These are phyloP conservation scores for Plasmodium coatneyi DNA, from an alignment of 169 alveolate species.

Conservation along the genomic window DNA sequence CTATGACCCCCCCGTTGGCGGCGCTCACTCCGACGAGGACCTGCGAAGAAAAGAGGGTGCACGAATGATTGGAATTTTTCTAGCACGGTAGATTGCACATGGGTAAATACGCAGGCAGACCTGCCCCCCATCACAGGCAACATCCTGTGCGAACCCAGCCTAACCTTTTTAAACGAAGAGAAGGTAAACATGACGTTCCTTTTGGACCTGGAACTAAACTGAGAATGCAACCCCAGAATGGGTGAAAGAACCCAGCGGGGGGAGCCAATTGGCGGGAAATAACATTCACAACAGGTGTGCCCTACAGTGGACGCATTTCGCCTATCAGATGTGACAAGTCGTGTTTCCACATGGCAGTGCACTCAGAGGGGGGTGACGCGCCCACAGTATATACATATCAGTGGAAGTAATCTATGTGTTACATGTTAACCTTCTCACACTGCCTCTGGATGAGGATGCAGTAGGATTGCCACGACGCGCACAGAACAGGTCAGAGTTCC, in stretches of 20 bases:
- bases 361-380: not conserved
- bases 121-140: not conserved
- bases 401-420: not conserved
- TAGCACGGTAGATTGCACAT: not conserved
- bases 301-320: not conserved
- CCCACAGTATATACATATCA: not conserved
- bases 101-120: constrained; percentile 1
- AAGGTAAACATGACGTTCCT: constrained; percentile 55
- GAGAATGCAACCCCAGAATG: not conserved
- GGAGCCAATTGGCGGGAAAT: not conserved
- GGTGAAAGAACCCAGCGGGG: not conserved
- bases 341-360: not conserved
- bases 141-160: not conserved
- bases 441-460: not conserved
- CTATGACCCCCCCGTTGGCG: constrained; percentile 53
- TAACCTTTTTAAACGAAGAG: constrained; percentile 73
- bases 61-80: not conserved
- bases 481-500: not conserved
- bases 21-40: constrained; percentile 69
- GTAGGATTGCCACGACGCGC: not conserved
- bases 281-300: not conserved
- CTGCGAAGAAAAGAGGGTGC: constrained; percentile 8
- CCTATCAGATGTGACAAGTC: not conserved
- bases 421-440: not conserved
- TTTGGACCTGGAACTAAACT: not conserved